Conservation (phyloP, 345 rosid genomes). For the Ailanthus altissimus region DNA sequence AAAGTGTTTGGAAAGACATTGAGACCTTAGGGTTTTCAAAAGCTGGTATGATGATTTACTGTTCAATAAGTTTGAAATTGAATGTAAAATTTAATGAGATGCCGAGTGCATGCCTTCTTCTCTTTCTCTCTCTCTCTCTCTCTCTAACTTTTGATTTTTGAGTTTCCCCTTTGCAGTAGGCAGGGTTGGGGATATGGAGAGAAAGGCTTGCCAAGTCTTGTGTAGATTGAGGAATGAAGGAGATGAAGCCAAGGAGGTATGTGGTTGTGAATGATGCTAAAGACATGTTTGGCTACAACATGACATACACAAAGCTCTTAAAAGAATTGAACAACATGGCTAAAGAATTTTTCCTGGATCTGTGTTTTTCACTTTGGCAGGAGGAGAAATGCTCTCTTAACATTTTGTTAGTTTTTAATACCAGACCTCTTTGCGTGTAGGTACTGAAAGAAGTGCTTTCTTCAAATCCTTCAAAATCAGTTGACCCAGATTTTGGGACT, state of each 20-base stretch:
- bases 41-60: constrained; percentile 42
- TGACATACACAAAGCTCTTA: constrained; percentile 1
- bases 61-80: neutral
- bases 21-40: constrained; percentile 52
- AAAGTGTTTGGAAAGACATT: constrained; percentile 61
- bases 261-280: constrained; percentile 3
- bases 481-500: constrained; percentile 59
- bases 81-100: constrained; percentile 5
- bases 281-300: constrained; percentile 1
- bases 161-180: constrained; percentile 33
- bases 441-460: constrained; percentile 60
- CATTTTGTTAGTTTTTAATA: constrained; percentile 9
- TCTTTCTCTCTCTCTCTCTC: neutral
- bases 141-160: neutral
- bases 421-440: constrained; percentile 33
- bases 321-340: neutral
- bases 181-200: constrained; percentile 56
- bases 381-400: neutral
- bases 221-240: constrained; percentile 72
- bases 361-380: constrained; percentile 12
- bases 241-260: constrained; percentile 68
- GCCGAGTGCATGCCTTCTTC: neutral
- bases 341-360: constrained; percentile 10
- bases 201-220: constrained; percentile 65
- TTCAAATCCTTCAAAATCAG: constrained; percentile 41